Conservation (phyloP, 805 yeast species). For the Ogataea degrootiae region DNA sequence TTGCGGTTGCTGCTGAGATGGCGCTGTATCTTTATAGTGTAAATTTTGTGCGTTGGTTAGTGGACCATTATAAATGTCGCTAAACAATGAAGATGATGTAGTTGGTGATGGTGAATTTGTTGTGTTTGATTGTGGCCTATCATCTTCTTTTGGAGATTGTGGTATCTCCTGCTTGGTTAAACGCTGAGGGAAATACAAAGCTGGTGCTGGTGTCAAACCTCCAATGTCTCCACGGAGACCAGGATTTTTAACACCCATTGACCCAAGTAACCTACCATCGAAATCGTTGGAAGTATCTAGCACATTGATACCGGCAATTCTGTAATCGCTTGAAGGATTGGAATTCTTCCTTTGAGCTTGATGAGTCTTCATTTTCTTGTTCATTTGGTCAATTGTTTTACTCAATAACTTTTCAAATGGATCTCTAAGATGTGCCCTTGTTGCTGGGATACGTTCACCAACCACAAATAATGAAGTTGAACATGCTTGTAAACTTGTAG, state of each 20-base stretch:
- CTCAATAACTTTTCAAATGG: slow-evolving; percentile 17
- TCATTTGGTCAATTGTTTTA: slow-evolving; percentile 17
- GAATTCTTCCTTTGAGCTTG: background rate
- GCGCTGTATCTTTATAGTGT: background rate
- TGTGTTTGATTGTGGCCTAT: background rate
- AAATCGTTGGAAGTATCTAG: slow-evolving; percentile 5
- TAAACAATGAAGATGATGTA: background rate
- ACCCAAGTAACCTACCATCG: slow-evolving; percentile 1
- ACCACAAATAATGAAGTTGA: slow-evolving; percentile 21
- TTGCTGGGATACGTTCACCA: slow-evolving; percentile 23
- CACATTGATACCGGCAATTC: slow-evolving; percentile 13
- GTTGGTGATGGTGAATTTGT: background rate
- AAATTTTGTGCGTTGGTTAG: background rate
- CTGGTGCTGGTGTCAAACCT: background rate
- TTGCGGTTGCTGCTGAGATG: background rate
- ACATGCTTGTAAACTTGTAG: slow-evolving; percentile 21
- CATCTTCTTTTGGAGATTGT: no score
- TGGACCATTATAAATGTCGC: background rate
- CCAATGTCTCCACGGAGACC: background rate
- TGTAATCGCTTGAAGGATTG: background rate
- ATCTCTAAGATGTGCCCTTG: slow-evolving; percentile 16
- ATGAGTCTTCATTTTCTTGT: slow-evolving; percentile 2
- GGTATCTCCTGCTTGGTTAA: no score
- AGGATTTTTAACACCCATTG: slow-evolving; percentile 1
- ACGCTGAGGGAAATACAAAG: no score